Evolutionary conservation across 345 rosid genomes (phyloP).

Genomic region (Acer saccharum): DNA sequence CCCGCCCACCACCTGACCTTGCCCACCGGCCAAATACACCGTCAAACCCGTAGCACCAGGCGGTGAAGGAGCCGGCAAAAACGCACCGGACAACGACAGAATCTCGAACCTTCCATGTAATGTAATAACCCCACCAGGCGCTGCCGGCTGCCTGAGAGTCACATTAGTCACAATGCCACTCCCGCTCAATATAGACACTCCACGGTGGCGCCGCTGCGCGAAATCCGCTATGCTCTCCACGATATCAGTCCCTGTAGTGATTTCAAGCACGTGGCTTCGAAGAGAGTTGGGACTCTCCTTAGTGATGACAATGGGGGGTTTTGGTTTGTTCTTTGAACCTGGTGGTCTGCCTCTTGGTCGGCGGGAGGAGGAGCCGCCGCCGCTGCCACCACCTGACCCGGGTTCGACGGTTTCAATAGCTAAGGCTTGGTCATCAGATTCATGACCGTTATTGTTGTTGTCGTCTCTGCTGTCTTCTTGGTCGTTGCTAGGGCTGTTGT

Average conservation of each 20-base stretch:
- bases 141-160: constrained; percentile 77
- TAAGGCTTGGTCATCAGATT: constrained; percentile 28
- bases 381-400: constrained; percentile 40
- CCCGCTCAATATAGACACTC: constrained; percentile 80
- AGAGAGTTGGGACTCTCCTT: constrained; percentile 88
- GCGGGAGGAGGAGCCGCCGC: constrained; percentile 40
- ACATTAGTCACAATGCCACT: constrained; percentile 79
- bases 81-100: constrained; percentile 74
- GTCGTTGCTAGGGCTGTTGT: constrained; percentile 31
- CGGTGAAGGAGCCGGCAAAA: constrained; percentile 72
- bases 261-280: constrained; percentile 84
- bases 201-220: constrained; percentile 68
- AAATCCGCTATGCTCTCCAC: constrained; percentile 62
- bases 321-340: constrained; percentile 87
- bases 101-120: constrained; percentile 91
- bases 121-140: constrained; percentile 64
- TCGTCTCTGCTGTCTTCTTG: constrained; percentile 46
- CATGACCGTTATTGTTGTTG: constrained; percentile 24
- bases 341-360: constrained; percentile 87
- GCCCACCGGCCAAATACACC: constrained; percentile 82
- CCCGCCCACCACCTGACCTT: constrained; percentile 94
- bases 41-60: constrained; percentile 78
- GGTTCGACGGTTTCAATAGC: constrained; percentile 39
- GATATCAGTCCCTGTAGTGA: constrained; percentile 73
- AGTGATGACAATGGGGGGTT: constrained; percentile 67